A percentile compares a stretch with the other conserved stretches of the same genome.
These are phyloP conservation scores for Brasilioporus rufonigricans DNA, from an alignment of 768 basidiomycete genomes.

Conservation along the genomic window DNA sequence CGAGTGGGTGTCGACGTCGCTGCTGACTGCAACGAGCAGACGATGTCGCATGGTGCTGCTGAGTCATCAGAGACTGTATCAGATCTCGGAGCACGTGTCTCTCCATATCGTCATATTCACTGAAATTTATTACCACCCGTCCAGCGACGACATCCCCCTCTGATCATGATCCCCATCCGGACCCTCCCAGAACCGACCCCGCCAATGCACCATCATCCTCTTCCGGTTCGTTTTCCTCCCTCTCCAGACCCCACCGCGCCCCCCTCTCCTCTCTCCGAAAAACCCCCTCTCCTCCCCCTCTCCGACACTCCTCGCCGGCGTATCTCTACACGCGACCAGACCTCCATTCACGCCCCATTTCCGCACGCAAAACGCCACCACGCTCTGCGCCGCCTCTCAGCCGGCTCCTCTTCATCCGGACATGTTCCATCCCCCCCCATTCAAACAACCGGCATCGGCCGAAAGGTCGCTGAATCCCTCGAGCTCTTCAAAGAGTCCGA, in stretches of 20 bases:
- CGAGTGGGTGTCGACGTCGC: conserved; percentile 3
- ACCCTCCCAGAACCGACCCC: neutral
- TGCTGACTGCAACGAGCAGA: conserved; percentile 8
- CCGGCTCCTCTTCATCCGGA: conserved; percentile 21
- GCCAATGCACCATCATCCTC: neutral
- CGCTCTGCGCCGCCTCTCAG: conserved; percentile 34
- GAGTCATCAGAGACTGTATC: conserved; percentile 30
- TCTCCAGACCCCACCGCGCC: neutral
- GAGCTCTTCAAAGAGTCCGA: conserved; percentile 80
- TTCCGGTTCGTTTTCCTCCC: neutral
- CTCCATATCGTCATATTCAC: conserved; percentile 33
- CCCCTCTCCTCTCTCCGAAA: neutral
- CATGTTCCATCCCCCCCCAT: conserved; percentile 7
- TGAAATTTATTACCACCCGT: conserved; percentile 11
- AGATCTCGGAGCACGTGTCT: conserved; percentile 34
- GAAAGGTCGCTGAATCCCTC: conserved; percentile 81
- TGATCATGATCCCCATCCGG: neutral
- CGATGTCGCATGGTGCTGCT: conserved; percentile 16
- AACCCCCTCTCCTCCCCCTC: conserved; percentile 20
- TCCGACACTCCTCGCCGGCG: conserved; percentile 30
- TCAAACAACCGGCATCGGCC: conserved; percentile 52
- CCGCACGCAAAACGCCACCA: conserved; percentile 32
- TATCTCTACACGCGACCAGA: neutral
- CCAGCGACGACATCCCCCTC: conserved; percentile 2
- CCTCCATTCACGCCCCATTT: conserved; percentile 11